Percentiles rank a stretch among this genome's conserved stretches.
Conservation (phyloP, 371 early-diverging fungal species). For the Rhizomucor pusillus region DNA sequence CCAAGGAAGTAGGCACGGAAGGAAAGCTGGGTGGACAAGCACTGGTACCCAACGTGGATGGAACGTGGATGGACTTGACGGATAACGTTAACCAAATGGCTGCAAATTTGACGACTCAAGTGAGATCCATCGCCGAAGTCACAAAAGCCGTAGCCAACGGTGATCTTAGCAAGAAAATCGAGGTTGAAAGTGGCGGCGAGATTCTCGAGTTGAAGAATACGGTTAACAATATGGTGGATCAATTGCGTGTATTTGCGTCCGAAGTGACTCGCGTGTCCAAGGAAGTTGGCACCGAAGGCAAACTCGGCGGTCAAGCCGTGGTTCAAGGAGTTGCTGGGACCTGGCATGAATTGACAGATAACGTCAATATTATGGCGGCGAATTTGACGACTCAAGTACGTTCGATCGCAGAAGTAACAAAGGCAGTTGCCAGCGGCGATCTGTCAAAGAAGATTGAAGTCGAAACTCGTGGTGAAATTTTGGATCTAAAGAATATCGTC, state of each 20-base stretch:
- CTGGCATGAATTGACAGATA: no score
- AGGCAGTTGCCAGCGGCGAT: no score
- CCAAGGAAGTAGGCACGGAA: constrained; percentile 50
- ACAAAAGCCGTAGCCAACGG: constrained; percentile 58
- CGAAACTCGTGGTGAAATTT: no score
- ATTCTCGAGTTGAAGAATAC: constrained; percentile 52
- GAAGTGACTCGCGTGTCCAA: constrained; percentile 56
- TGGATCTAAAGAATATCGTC: no score
- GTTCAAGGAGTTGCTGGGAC: no score
- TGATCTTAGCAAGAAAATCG: constrained; percentile 38
- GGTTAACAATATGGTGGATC: constrained; percentile 63
- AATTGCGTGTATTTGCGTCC: constrained; percentile 51
- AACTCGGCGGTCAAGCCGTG: no score
- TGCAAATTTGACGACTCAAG: constrained; percentile 53
- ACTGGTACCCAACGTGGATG: constrained; percentile 46
- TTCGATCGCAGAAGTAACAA: no score
- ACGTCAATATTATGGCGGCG: no score
- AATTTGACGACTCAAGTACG: no score
- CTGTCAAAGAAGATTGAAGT: no score
- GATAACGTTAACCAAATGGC: constrained; percentile 62
- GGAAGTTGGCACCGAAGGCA: no score
- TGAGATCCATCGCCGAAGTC: constrained; percentile 50
- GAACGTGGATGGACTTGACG: constrained; percentile 62
- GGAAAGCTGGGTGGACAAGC: constrained; percentile 48
- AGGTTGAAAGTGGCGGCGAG: constrained; percentile 28